Evolutionary conservation across 306 rosid genomes (phyloP).

Genomic region (Casuarina glauca): DNA sequence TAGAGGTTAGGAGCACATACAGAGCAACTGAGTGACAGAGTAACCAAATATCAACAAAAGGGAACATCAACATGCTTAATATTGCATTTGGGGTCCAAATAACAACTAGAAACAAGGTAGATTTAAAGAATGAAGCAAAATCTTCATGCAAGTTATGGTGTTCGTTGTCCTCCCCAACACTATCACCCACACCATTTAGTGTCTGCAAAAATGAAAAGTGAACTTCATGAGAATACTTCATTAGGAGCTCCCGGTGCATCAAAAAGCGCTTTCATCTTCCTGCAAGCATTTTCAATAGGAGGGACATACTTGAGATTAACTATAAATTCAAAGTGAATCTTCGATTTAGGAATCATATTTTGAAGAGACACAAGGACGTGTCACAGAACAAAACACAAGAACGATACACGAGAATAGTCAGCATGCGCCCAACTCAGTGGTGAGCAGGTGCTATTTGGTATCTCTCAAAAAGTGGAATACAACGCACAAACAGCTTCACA

Average conservation of each 20-base stretch:
- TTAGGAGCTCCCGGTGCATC: slow-evolving; percentile 65
- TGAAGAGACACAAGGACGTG: neutral
- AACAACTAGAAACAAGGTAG: slow-evolving; percentile 11
- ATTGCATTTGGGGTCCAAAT: slow-evolving; percentile 3
- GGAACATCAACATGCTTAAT: neutral
- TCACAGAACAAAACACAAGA: too few species aligned
- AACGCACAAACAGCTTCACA: too few species aligned
- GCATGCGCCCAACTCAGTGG: too few species aligned
- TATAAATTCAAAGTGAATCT: neutral
- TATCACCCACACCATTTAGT: slow-evolving; percentile 66
- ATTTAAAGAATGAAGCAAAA: slow-evolving; percentile 31
- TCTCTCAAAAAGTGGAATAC: too few species aligned
- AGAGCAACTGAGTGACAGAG: slow-evolving; percentile 48
- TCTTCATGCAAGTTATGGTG: slow-evolving; percentile 63
- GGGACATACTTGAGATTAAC: slow-evolving; percentile 13
- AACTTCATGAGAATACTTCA: slow-evolving; percentile 33
- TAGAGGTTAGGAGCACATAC: slow-evolving; percentile 21
- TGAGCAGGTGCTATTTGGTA: too few species aligned
- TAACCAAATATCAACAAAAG: slow-evolving; percentile 26
- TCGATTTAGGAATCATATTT: neutral
- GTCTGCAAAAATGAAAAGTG: slow-evolving; percentile 47
- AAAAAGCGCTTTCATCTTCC: slow-evolving; percentile 78
- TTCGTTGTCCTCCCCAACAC: slow-evolving; percentile 45
- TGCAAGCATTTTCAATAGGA: slow-evolving; percentile 29
- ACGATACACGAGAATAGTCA: too few species aligned